phyloP scores from a whole-genome alignment of 2,329 filamentous ascomycete genomes.

The Pestalotiopsis sp. region DNA sequence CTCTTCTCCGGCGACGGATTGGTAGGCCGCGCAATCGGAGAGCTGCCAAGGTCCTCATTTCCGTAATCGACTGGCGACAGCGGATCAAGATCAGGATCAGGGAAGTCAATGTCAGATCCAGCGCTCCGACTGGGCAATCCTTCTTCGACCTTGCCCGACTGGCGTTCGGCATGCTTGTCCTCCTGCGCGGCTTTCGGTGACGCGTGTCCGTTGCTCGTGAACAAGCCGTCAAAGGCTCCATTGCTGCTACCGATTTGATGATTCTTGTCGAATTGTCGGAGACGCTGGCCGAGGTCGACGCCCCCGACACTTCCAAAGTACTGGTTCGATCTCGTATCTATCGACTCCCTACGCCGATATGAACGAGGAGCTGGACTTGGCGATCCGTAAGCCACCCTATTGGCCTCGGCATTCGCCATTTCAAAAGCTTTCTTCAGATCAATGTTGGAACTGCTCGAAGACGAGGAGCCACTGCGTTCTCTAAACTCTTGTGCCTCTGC shows the following conservation, averaged over 20 bases:
- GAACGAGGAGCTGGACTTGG: conserved; percentile 27
- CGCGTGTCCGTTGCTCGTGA: conserved; percentile 34
- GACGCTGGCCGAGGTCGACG: conserved; percentile 33
- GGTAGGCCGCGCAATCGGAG: conserved; percentile 20
- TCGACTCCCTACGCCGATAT: conserved; percentile 23
- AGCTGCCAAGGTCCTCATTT: conserved; percentile 20
- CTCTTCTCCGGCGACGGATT: conserved; percentile 51
- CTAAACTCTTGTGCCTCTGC: conserved; percentile 14
- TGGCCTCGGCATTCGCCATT: conserved; percentile 14
- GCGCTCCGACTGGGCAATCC: neutral
- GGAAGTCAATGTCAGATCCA: too few relatives aligned
- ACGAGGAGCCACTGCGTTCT: conserved; percentile 4
- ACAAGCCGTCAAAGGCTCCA: conserved; percentile 34
- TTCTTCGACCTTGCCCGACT: conserved; percentile 1
- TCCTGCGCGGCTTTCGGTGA: conserved; percentile 37
- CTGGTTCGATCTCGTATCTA: conserved; percentile 16
- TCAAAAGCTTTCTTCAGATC: conserved; percentile 12
- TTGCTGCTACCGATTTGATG: conserved; percentile 27
- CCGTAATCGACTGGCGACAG: conserved; percentile 17
- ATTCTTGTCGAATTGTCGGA: conserved; percentile 33
- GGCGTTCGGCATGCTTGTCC: conserved; percentile 19
- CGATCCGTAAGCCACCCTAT: conserved; percentile 3
- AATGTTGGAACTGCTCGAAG: neutral
- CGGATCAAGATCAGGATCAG: conserved; percentile 19
- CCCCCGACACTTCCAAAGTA: conserved; percentile 22